These are phyloP conservation scores for Fusarium verrucosum DNA, from an alignment of 2,329 filamentous ascomycete species.

Conservation along the genomic window DNA sequence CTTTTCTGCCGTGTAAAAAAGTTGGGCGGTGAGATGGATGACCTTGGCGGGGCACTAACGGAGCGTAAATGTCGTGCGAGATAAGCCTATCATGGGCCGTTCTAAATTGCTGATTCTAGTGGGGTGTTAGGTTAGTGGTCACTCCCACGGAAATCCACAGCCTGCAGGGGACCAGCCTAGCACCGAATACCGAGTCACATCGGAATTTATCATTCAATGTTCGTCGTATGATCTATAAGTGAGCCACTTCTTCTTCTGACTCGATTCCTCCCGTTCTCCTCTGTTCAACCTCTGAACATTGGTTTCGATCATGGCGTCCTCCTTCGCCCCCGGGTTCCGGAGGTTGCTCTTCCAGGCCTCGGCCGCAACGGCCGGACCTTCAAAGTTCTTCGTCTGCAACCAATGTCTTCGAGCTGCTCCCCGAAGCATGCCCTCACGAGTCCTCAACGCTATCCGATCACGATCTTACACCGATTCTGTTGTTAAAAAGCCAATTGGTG, in stretches of 20 bases:
- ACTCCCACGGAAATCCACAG: conserved; percentile 1
- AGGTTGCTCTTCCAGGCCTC: conserved; percentile 52
- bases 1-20: conserved; percentile 44
- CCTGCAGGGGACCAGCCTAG: conserved; percentile 19
- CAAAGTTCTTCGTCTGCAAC: conserved; percentile 57
- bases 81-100: conserved; percentile 47
- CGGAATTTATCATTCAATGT: conserved; percentile 23
- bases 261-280: conserved; percentile 4
- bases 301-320: conserved; percentile 52
- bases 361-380: conserved; percentile 45
- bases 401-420: conserved; percentile 57
- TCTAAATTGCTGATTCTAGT: conserved; percentile 36
- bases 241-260: conserved; percentile 15
- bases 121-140: conserved; percentile 1
- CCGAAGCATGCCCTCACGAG: conserved; percentile 49
- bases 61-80: conserved; percentile 12
- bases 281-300: conserved; percentile 23
- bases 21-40: conserved; percentile 42
- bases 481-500: conserved; percentile 43
- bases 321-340: conserved; percentile 55
- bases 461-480: conserved; percentile 51
- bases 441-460: conserved; percentile 53
- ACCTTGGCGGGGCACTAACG: conserved; percentile 41
- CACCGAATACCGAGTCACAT: conserved; percentile 37
- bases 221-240: conserved; percentile 36